Conservation (phyloP, 1,284 basidiomycete genomes). For the Polyporus tsugae region DNA sequence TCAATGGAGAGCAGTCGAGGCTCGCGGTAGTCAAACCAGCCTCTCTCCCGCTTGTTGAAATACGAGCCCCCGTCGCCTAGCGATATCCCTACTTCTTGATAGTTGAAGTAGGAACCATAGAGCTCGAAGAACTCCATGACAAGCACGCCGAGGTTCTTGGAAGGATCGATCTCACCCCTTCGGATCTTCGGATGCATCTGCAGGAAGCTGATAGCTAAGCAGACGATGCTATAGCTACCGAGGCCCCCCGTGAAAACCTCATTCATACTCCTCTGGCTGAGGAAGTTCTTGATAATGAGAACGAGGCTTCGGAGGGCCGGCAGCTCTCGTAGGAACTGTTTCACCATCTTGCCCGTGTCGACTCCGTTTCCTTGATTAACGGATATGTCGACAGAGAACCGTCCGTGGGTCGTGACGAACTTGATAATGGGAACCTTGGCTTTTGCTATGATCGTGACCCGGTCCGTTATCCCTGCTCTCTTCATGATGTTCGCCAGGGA, state of each 20-base stretch:
- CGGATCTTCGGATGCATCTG: conserved; percentile 98
- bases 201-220: conserved; percentile 91
- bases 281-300: conserved; percentile 90
- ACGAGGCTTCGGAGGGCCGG: conserved; percentile 84
- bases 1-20: conserved; percentile 85
- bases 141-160: conserved; percentile 89
- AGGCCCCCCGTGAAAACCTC: conserved; percentile 97
- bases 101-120: conserved; percentile 94
- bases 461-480: conserved; percentile 64
- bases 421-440: conserved; percentile 96
- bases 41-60: conserved; percentile 80
- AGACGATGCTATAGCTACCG: conserved; percentile 95
- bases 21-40: conserved; percentile 77
- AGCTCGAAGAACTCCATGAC: conserved; percentile 97
- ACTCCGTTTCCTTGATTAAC: conserved; percentile 91
- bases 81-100: conserved; percentile 90
- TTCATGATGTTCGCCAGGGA: conserved; percentile 72
- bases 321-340: conserved; percentile 79
- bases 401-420: conserved; percentile 82
- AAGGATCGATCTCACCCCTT: conserved; percentile 86
- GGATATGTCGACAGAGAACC: conserved; percentile 90
- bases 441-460: conserved; percentile 87
- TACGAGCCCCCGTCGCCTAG: conserved; percentile 87
- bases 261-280: conserved; percentile 93
- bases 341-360: conserved; percentile 83